Evolutionary conservation across 2,329 filamentous ascomycete species (phyloP), one percentile per base, ranked within the genome.

Genomic region (Aureobasidium vineae): DNA sequence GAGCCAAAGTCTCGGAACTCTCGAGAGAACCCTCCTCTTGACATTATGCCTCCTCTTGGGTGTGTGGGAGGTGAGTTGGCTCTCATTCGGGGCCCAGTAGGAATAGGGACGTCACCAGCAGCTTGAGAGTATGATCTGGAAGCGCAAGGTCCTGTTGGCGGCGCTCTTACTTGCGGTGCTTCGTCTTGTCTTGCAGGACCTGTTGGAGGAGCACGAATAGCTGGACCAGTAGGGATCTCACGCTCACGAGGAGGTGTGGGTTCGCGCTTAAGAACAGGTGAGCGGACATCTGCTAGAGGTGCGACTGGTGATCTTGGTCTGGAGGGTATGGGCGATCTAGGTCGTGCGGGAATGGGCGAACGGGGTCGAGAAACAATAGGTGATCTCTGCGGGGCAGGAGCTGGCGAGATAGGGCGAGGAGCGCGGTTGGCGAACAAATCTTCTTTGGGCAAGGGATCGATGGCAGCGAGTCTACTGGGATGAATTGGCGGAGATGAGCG

Each of bases 401-500:
- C 70, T 19, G 68, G 70, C 15, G 72, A 72, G 5, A 67, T 59
- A n/a, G 61, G 49, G 15, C 61, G 47, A 47, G 74, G 71, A 56
- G 73, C 73, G n/a, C 73, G 72, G 50, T 73, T 70, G 19, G 61
- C 23, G 38, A 54, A 40, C 16, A 49, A 61, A 26, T 69, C 68
- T 21, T 69, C 66, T 50, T 66, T 56, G 5, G 73, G 69, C 33
- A 69, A 64, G 8, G 70, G 74, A 52, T 77, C 76, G 36, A 71
- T 67, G 15, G 67, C 72, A 56, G 78, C 80, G 59, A 79, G 73
- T 70, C 84, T 80, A 69, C 85, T 86, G 19, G 82, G 80, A 71
- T 86, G 84, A 16, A 83, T 76, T 15, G 79, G 83, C 19, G 87
- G 87, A 6, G 87, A 88, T 10, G 87, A 87, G 57, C 85, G 81